A percentile compares a stretch with the other conserved stretches of the same genome.
phyloP scores from a whole-genome alignment of 2,329 filamentous ascomycete genomes.

The Microascus cirrosus region DNA sequence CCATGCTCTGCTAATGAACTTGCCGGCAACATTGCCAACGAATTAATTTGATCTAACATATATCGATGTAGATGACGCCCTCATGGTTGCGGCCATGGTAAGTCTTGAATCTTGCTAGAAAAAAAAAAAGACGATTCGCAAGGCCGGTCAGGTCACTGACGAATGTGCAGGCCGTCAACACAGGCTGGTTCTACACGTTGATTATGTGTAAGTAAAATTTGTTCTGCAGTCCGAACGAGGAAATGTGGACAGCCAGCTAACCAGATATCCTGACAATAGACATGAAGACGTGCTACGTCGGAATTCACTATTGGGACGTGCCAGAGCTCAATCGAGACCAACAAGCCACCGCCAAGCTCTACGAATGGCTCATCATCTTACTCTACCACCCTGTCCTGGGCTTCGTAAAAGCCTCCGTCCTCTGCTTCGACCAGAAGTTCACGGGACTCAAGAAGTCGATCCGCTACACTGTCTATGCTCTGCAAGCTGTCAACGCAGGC shows the following conservation, averaged over 20 bases:
- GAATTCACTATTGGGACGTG: slow-evolving; percentile 9
- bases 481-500: slow-evolving; percentile 18
- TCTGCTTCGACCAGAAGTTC: slow-evolving; percentile 24
- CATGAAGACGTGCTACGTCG: slow-evolving; percentile 9
- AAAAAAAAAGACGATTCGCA: not conserved
- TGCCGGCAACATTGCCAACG: not conserved
- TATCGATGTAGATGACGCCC: slow-evolving; percentile 11
- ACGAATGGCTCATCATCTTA: slow-evolving; percentile 11
- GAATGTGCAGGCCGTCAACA: slow-evolving; percentile 6
- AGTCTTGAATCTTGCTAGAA: not conserved
- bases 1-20: not conserved
- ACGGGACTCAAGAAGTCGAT: slow-evolving; percentile 20
- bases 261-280: slow-evolving; percentile 1
- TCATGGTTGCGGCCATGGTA: slow-evolving; percentile 11
- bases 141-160: not conserved
- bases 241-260: not conserved
- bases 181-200: slow-evolving; percentile 9
- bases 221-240: not conserved
- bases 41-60: slow-evolving; percentile 1
- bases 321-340: slow-evolving; percentile 8
- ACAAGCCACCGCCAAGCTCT: slow-evolving; percentile 8
- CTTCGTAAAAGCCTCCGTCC: slow-evolving; percentile 26
- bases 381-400: slow-evolving; percentile 10
- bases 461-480: slow-evolving; percentile 15
- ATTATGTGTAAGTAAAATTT: slow-evolving; percentile 13